Evolutionary conservation across 2,329 filamentous ascomycete genomes (phyloP).

Genomic region (Monosporascus sp.): DNA sequence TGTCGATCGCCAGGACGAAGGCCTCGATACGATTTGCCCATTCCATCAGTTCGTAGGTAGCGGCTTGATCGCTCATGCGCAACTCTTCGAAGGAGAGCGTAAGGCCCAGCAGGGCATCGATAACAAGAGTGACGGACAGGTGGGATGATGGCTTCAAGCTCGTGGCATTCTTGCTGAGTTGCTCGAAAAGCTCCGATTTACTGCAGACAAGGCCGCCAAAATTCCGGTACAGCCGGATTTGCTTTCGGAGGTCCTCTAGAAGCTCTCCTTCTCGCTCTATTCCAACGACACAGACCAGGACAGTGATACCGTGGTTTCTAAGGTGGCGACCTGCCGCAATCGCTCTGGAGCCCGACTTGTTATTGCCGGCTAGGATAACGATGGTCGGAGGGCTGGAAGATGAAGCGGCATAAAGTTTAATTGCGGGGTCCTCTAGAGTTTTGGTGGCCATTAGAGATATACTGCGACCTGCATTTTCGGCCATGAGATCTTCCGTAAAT

Average conservation of each 20-base stretch:
- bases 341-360: slow-evolving; percentile 79
- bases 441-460: slow-evolving; percentile 78
- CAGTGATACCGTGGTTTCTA: slow-evolving; percentile 73
- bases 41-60: slow-evolving; percentile 82
- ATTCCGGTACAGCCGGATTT: slow-evolving; percentile 77
- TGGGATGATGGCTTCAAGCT: slow-evolving; percentile 22
- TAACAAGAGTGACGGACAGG: slow-evolving; percentile 28
- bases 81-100: slow-evolving; percentile 87
- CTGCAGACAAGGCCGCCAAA: slow-evolving; percentile 69
- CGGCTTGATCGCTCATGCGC: slow-evolving; percentile 73
- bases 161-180: slow-evolving; percentile 43
- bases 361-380: slow-evolving; percentile 90
- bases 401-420: slow-evolving; percentile 37
- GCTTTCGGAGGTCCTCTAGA: slow-evolving; percentile 72
- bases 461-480: slow-evolving; percentile 83
- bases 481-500: slow-evolving; percentile 82
- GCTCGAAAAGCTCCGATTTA: slow-evolving; percentile 58
- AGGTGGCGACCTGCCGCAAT: slow-evolving; percentile 83
- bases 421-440: slow-evolving; percentile 59
- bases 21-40: slow-evolving; percentile 89
- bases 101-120: slow-evolving; percentile 83
- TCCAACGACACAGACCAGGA: slow-evolving; percentile 78
- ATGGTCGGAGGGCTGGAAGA: slow-evolving; percentile 35
- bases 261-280: slow-evolving; percentile 78
- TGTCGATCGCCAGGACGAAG: slow-evolving; percentile 79